These are phyloP conservation scores for Aspergillus steynii DNA, from an alignment of 495 filamentous ascomycete genomes.

Conservation along the genomic window DNA sequence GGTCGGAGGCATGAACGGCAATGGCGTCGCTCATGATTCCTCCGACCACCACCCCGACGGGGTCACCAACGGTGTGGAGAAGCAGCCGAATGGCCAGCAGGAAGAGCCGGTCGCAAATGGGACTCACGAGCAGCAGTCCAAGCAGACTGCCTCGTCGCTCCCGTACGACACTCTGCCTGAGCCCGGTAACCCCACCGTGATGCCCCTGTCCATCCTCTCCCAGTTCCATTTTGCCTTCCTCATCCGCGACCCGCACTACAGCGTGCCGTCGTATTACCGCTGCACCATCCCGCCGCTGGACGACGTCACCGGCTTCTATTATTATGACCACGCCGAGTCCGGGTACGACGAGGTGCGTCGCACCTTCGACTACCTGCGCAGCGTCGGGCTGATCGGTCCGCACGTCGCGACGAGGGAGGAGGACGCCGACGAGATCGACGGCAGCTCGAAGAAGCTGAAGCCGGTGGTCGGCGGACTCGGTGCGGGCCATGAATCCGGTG, in stretches of 20 bases:
- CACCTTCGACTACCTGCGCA: slow-evolving; percentile 77
- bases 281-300: slow-evolving; percentile 91
- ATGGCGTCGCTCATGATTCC: slow-evolving; percentile 14
- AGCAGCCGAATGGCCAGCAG: slow-evolving; percentile 29
- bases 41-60: slow-evolving; percentile 14
- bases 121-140: background rate
- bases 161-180: slow-evolving; percentile 59
- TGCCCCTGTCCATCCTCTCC: slow-evolving; percentile 67
- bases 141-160: slow-evolving; percentile 39
- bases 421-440: slow-evolving; percentile 29
- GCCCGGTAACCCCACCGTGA: slow-evolving; percentile 76
- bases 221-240: slow-evolving; percentile 95
- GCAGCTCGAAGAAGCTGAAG: slow-evolving; percentile 22
- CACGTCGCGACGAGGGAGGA: slow-evolving; percentile 48
- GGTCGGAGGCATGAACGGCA: slow-evolving; percentile 23
- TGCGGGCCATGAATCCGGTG: slow-evolving; percentile 22
- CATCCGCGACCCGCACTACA: slow-evolving; percentile 85
- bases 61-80: slow-evolving; percentile 19
- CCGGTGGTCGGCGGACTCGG: slow-evolving; percentile 29
- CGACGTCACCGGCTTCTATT: slow-evolving; percentile 76
- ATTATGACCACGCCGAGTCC: slow-evolving; percentile 83
- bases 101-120: slow-evolving; percentile 8
- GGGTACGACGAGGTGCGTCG: slow-evolving; percentile 85
- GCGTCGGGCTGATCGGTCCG: slow-evolving; percentile 63
- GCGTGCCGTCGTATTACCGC: slow-evolving; percentile 90